Evolutionary conservation across 1,139 yeast species (phyloP), one percentile per base, ranked within the genome.

Genomic region (Magnusiomyces fungicola): DNA sequence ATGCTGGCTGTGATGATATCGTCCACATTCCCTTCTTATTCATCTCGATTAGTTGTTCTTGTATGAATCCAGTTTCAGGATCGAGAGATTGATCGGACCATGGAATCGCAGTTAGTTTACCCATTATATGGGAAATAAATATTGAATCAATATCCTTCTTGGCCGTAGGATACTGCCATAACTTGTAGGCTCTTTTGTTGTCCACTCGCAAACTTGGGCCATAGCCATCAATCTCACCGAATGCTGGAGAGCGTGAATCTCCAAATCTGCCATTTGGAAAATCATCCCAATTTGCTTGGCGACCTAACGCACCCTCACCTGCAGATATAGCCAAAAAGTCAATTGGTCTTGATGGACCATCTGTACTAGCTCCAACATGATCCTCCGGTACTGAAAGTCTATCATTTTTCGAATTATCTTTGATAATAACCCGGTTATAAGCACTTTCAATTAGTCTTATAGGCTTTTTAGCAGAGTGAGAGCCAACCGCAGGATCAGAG

Each of bases 251-350:
- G 58, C 95, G 76, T 0, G 97, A 88, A 68, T 94, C 97, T 68
- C 98, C 97, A 66, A 89, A 92, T 69, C 98, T 79, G 61, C 98
- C 98, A 64, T 92, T 92, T 18, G 97, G 95, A 67, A 88, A 92
- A 62, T 92, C 98, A 71, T 92, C 98, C 98, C 98, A 92, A 2
- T 94, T 87, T 9, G 96, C 97, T 66, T 87, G 95, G 57, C 90
- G 80, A 24, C 96, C 96, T 42, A 87, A 65, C 1, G 85, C 79
- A 41, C 96, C 96, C 56, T 84, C 83, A 46, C 96, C 96, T 24
- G 84, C 76, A 49, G 94, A 83, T 37, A 87, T 87, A 6, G 90
- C 87, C 42, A 85, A 71, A 48, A 85, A 74, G 1, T 78, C 77
- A 56, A 79, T 77, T 54, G 79, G 75, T 1, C 77, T 70, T n/a